Percentiles rank a stretch among this genome's conserved stretches.
Evolutionary conservation across 1,284 basidiomycete genomes (phyloP).

Genomic region (Tilletia indica): DNA sequence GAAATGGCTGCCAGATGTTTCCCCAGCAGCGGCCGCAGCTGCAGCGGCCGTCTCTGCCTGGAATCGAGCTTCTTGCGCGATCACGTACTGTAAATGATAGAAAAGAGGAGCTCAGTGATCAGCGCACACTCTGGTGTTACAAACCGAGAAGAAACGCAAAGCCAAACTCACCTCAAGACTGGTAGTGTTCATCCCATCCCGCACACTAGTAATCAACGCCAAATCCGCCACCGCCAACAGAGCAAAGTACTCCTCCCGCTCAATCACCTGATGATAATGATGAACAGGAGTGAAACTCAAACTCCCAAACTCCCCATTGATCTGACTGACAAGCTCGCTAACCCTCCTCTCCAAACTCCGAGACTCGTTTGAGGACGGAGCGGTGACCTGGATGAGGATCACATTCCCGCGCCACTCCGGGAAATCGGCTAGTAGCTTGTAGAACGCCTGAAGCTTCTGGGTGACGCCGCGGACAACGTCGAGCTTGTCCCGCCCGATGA

Average conservation of each 20-base stretch:
- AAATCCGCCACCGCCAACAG: slow-evolving; percentile 92
- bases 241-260: slow-evolving; percentile 92
- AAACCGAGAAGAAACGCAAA: slow-evolving; percentile 57
- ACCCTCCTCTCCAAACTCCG: slow-evolving; percentile 91
- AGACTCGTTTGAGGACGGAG: slow-evolving; percentile 88
- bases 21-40: not conserved
- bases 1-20: not conserved
- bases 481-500: slow-evolving; percentile 96
- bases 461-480: slow-evolving; percentile 97
- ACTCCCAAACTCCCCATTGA: slow-evolving; percentile 93
- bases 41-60: slow-evolving; percentile 13
- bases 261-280: slow-evolving; percentile 96
- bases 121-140: slow-evolving; percentile 78
- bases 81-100: slow-evolving; percentile 1
- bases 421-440: slow-evolving; percentile 87
- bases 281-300: slow-evolving; percentile 98
- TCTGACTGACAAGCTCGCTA: slow-evolving; percentile 89
- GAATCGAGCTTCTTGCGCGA: slow-evolving; percentile 14
- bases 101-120: slow-evolving; percentile 41
- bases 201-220: slow-evolving; percentile 88
- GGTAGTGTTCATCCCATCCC: slow-evolving; percentile 99
- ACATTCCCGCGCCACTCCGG: slow-evolving; percentile 92
- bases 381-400: slow-evolving; percentile 76
- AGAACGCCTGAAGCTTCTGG: slow-evolving; percentile 95
- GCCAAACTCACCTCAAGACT: slow-evolving; percentile 67